Conservation (phyloP, 805 yeast species). For the Helenozyma baotianmanensis region DNA sequence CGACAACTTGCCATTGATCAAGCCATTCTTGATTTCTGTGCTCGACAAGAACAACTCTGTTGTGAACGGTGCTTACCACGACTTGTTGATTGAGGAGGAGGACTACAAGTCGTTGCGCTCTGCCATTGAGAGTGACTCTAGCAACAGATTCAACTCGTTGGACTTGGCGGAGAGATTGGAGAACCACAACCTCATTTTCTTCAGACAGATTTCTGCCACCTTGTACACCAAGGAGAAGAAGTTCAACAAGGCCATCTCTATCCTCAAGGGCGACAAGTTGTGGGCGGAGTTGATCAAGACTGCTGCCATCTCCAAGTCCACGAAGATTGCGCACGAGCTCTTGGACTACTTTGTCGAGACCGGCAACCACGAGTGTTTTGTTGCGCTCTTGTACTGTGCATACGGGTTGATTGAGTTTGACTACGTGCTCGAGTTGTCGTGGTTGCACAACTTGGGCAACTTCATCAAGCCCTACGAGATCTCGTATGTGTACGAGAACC, state of each 20-base stretch:
- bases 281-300: constrained; percentile 95
- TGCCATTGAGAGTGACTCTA: constrained; percentile 70
- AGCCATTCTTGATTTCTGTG: constrained; percentile 90
- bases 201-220: constrained; percentile 94
- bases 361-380: constrained; percentile 92
- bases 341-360: constrained; percentile 91
- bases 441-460: constrained; percentile 83
- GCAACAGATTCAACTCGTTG: constrained; percentile 87
- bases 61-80: constrained; percentile 94
- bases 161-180: constrained; percentile 92
- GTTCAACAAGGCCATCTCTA: constrained; percentile 82
- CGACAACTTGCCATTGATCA: constrained; percentile 92
- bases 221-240: constrained; percentile 92
- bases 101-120: constrained; percentile 86
- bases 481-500: constrained; percentile 77
- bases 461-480: constrained; percentile 90
- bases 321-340: constrained; percentile 83
- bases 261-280: constrained; percentile 85
- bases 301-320: constrained; percentile 73
- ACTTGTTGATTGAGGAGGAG: constrained; percentile 91
- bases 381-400: constrained; percentile 82
- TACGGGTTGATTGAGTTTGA: constrained; percentile 78
- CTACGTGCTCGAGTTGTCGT: constrained; percentile 80
- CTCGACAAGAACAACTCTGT: constrained; percentile 84
- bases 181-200: constrained; percentile 83